Conservation (phyloP, 164 flowering plant genomes). For the Echeveria elegans region DNA sequence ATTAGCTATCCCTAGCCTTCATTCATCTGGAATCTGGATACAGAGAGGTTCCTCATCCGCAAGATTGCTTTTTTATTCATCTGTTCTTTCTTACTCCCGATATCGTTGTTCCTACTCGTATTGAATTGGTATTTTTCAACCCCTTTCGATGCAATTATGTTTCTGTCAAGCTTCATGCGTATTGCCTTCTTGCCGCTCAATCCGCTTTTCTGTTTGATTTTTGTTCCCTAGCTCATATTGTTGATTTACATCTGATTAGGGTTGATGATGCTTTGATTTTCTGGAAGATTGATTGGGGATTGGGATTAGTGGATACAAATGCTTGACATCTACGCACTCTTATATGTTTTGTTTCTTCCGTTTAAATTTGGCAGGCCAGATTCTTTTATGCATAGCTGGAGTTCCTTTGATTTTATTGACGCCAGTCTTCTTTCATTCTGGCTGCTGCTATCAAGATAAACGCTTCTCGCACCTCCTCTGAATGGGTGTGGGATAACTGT, state of each 20-base stretch:
- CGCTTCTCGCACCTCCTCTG: conserved; percentile 91
- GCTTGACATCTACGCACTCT: neutral
- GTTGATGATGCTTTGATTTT: no score
- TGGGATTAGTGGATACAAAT: neutral
- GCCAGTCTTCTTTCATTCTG: conserved; percentile 68
- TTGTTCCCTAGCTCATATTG: no score
- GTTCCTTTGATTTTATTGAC: conserved; percentile 28
- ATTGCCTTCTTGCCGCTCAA: neutral
- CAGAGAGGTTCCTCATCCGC: conserved; percentile 3
- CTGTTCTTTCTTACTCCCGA: neutral
- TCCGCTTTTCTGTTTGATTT: no score
- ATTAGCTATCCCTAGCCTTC: neutral
- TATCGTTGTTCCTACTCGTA: neutral
- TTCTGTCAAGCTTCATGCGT: neutral
- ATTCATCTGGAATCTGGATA: neutral
- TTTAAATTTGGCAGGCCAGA: conserved; percentile 28
- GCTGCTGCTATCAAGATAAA: conserved; percentile 58
- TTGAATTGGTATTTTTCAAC: neutral
- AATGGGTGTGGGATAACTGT: conserved; percentile 76
- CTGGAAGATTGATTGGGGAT: neutral
- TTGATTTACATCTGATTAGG: no score
- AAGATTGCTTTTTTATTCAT: conserved; percentile 1
- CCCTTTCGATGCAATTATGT: neutral
- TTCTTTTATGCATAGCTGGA: conserved; percentile 29
- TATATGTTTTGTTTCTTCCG: neutral